phyloP scores from a whole-genome alignment of 371 early-diverging fungal genomes.

The Mucor lusitanicus region DNA sequence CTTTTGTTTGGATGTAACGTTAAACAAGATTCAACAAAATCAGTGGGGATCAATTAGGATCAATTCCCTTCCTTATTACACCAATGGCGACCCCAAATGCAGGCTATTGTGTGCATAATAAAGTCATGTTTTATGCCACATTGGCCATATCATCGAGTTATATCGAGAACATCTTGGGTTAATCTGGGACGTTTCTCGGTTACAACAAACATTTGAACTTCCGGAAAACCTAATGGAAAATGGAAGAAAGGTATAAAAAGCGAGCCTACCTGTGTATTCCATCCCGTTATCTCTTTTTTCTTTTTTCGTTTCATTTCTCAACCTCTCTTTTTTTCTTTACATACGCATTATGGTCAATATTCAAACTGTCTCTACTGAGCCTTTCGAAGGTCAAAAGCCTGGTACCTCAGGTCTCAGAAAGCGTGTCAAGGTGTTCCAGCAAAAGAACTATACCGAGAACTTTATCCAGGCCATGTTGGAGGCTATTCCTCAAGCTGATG shows the following conservation, averaged over 20 bases:
- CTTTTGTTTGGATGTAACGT: not conserved
- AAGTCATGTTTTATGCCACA: not conserved
- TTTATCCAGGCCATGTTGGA: constrained; percentile 87
- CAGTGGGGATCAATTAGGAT: constrained; percentile 2
- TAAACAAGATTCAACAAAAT: not conserved
- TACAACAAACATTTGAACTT: constrained; percentile 1
- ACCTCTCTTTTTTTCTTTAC: too few species aligned
- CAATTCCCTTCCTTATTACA: not conserved
- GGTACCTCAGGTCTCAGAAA: constrained; percentile 97
- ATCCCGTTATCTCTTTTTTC: not conserved
- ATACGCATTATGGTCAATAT: constrained; percentile 30
- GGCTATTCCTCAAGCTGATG: constrained; percentile 71
- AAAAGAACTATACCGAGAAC: constrained; percentile 93
- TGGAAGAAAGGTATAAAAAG: constrained; percentile 3
- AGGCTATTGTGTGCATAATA: not conserved
- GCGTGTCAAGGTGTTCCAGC: constrained; percentile 94
- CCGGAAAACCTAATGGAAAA: not conserved
- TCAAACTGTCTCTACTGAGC: constrained; percentile 60
- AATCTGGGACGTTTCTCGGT: constrained; percentile 1
- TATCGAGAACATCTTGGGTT: not conserved
- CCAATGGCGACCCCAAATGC: not conserved
- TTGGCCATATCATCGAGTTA: not conserved
- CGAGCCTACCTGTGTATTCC: not conserved
- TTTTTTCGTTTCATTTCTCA: constrained; percentile 3
- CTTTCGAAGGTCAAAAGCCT: constrained; percentile 94